phyloP scores from a whole-genome alignment of 2,329 filamentous ascomycete genomes.

The Hypomyces perniciosus region DNA sequence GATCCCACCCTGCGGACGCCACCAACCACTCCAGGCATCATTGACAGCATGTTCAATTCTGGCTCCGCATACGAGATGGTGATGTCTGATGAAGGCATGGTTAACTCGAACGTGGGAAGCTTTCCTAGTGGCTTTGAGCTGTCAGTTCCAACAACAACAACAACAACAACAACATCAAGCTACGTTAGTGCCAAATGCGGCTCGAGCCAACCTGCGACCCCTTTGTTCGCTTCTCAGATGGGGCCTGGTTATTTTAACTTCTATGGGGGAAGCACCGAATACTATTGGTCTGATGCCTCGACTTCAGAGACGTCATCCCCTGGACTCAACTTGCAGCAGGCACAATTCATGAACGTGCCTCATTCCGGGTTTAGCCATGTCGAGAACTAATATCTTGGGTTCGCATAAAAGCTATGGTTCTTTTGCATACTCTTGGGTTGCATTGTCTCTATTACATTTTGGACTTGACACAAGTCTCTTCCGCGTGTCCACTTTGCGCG shows the following conservation, averaged over 20 bases:
- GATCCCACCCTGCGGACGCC: constrained; percentile 47
- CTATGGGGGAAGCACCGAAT: constrained; percentile 39
- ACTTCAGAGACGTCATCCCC: constrained; percentile 29
- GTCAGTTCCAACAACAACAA: constrained; percentile 28
- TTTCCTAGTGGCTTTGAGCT: constrained; percentile 45
- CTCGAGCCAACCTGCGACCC: constrained; percentile 43
- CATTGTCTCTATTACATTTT: background rate
- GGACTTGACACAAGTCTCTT: background rate
- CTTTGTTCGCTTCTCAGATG: constrained; percentile 39
- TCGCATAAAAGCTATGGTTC: background rate
- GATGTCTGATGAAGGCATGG: constrained; percentile 42
- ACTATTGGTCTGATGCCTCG: constrained; percentile 45
- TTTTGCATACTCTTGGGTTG: background rate
- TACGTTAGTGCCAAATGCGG: constrained; percentile 36
- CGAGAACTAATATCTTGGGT: background rate
- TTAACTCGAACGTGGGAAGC: constrained; percentile 40
- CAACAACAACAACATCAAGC: constrained; percentile 35
- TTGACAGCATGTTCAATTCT: constrained; percentile 35
- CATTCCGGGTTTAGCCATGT: background rate
- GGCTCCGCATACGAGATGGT: constrained; percentile 34
- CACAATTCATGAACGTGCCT: constrained; percentile 33
- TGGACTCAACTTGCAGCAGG: constrained; percentile 24
- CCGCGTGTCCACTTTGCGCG: background rate
- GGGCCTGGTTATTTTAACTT: constrained; percentile 35
- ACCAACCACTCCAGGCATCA: constrained; percentile 46